Base-by-base conservation (phyloP, 202 grass and related monocot species). In the Dendrocalamus latiflorus region DNA sequence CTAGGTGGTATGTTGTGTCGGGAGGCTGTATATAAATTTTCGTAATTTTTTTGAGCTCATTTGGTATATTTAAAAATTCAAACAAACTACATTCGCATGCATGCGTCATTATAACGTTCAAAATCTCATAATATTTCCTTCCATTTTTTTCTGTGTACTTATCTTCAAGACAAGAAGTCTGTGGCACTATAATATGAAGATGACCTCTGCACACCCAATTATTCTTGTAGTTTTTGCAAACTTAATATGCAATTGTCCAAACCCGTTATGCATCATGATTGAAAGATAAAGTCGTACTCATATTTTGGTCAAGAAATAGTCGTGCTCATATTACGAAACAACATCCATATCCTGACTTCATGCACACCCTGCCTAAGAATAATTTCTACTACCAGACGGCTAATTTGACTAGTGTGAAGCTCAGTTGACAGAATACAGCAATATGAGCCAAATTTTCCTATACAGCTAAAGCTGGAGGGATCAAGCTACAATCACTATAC, bases 381-480 rank as follows among this genome's bases (percentile, higher is more conserved):
- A 67, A 45, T 57, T 65, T 75, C 18, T 75, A 1, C 22, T 36
- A 0, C 8, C 58, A 76, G 72, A 61, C 77, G 70, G 62, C 85
- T 68, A 61, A 69, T 69, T 76, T 81, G 78, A 81, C 78, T 34
- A 41, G 10, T 14, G 77, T 7, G 21, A 50, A 68, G 51, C 28
- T 81, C 70, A 47, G 49, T 48, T 75, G 41, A 53, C 54, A 81
- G 1, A 71, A 65, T 12, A 49, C 75, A 9, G 8, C n/a, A 16
- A 7, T 36, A 54, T 0, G 33, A 74, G 45, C 33, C 44, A 55
- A 85, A 10, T 24, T 55, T 61, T 39, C 47, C 14, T 20, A n/a
- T n/a, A n/a, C n/a, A n/a, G 47, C 20, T 69, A 80, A 80, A 65
- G 60, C 39, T 81, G 84, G 67, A 80, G 60, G 28, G 28, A 39